These are phyloP conservation scores for Gillenia trifoliata DNA, from an alignment of 306 rosid species.

Conservation along the genomic window DNA sequence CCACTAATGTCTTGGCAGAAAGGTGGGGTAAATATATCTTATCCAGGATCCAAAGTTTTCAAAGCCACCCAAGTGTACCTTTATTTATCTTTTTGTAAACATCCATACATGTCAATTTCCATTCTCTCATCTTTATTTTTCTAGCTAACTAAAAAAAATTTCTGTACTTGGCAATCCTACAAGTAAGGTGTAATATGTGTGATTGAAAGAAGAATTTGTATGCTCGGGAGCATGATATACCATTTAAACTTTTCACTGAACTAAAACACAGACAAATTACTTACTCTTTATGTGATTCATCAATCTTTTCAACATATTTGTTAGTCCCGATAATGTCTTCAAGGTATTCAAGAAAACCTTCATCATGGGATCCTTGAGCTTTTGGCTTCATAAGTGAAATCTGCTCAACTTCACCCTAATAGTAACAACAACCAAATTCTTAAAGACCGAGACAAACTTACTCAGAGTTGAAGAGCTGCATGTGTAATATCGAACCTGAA, in stretches of 20 bases:
- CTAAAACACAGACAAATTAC: conserved; percentile 30
- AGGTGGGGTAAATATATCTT: not conserved
- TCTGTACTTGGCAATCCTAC: not conserved
- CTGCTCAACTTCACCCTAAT: conserved; percentile 95
- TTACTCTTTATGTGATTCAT: conserved; percentile 74
- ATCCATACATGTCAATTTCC: not conserved
- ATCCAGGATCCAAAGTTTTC: not conserved
- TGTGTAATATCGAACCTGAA: conserved; percentile 54
- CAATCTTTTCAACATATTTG: conserved; percentile 86
- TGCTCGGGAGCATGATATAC: not conserved
- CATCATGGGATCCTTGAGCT: conserved; percentile 97
- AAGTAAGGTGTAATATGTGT: not conserved
- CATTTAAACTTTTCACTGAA: not conserved
- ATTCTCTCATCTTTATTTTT: not conserved
- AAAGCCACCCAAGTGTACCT: not conserved
- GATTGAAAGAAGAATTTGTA: not conserved
- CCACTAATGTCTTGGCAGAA: not conserved
- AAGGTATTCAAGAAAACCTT: conserved; percentile 93
- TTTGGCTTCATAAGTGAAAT: conserved; percentile 97
- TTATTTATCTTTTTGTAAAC: not conserved
- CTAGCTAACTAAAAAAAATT: not conserved
- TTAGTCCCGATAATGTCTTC: conserved; percentile 94
- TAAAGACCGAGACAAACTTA: conserved; percentile 8
- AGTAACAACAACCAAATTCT: conserved; percentile 28
- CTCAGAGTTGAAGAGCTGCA: not conserved